These are phyloP conservation scores for Corinectria fuckeliana DNA, from an alignment of 2,329 filamentous ascomycete genomes.

Conservation along the genomic window DNA sequence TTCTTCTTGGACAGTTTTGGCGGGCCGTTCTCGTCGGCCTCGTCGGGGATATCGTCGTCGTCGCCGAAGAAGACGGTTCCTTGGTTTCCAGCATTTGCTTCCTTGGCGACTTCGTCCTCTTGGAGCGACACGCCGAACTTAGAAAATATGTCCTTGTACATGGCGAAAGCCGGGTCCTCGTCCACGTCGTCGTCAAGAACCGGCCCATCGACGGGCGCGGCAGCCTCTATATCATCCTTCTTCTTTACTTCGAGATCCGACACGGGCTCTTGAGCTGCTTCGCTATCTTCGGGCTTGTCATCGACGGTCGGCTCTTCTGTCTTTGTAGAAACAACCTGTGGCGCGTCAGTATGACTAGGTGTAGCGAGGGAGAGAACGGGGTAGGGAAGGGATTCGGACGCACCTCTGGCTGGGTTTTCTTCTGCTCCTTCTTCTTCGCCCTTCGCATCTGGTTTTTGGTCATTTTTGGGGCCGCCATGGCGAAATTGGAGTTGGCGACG, in stretches of 20 bases:
- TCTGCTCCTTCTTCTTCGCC: slow-evolving; percentile 93
- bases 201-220: slow-evolving; percentile 52
- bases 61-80: slow-evolving; percentile 85
- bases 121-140: slow-evolving; percentile 75
- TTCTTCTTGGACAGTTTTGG: slow-evolving; percentile 92
- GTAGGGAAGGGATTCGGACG: not conserved
- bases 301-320: slow-evolving; percentile 27
- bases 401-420: slow-evolving; percentile 68
- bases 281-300: slow-evolving; percentile 35
- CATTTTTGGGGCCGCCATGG: slow-evolving; percentile 73
- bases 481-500: slow-evolving; percentile 39
- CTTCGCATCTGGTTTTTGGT: slow-evolving; percentile 94
- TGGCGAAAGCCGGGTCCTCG: slow-evolving; percentile 79
- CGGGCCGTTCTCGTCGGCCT: slow-evolving; percentile 74
- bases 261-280: slow-evolving; percentile 43
- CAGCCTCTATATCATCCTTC: slow-evolving; percentile 41
- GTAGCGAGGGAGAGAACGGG: not conserved
- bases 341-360: slow-evolving; percentile 26
- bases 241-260: slow-evolving; percentile 54
- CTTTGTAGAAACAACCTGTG: slow-evolving; percentile 25
- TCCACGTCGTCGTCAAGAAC: slow-evolving; percentile 67
- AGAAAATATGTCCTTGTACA: slow-evolving; percentile 82
- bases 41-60: slow-evolving; percentile 84
- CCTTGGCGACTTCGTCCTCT: slow-evolving; percentile 68
- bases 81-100: slow-evolving; percentile 74